phyloP scores from a whole-genome alignment of 78 protist species.

The slime mould (Dictyostelium discoideum) region DNA sequence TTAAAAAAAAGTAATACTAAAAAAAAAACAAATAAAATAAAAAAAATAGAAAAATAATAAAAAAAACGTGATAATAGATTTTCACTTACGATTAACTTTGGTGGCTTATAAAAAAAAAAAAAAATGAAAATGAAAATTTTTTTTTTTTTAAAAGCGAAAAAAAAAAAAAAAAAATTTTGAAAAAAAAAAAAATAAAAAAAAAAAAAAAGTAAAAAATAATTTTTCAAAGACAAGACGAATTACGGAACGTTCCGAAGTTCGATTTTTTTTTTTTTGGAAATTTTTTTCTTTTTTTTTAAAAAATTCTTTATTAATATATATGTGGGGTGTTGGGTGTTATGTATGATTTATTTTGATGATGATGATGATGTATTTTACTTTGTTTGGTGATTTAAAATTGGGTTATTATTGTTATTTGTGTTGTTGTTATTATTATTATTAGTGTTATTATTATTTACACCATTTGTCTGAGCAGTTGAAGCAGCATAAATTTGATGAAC shows the following conservation, averaged over 20 bases:
- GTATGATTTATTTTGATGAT: not conserved
- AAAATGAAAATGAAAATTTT: not conserved
- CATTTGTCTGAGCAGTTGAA: not conserved
- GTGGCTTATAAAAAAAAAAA: not conserved
- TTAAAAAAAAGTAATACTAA: not conserved
- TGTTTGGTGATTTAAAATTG: not conserved
- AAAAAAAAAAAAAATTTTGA: no score
- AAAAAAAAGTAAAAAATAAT: not conserved
- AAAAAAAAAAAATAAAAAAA: not conserved
- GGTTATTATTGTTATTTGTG: not conserved
- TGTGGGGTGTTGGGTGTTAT: not conserved
- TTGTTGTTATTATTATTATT: not conserved
- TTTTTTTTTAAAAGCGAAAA: not conserved
- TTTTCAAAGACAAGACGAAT: not conserved
- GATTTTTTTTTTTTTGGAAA: not conserved
- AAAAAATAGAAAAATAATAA: not conserved
- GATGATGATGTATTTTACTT: not conserved
- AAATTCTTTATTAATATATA: not conserved
- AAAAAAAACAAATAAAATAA: not conserved
- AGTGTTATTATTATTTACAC: not conserved
- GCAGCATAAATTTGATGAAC: constrained; percentile 39
- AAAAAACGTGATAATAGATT: not conserved
- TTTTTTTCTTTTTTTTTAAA: not conserved
- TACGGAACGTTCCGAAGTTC: not conserved
- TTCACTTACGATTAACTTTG: not conserved